These are phyloP conservation scores for Diaporthe ampelina DNA, from an alignment of 2,329 filamentous ascomycete genomes.

Conservation along the genomic window DNA sequence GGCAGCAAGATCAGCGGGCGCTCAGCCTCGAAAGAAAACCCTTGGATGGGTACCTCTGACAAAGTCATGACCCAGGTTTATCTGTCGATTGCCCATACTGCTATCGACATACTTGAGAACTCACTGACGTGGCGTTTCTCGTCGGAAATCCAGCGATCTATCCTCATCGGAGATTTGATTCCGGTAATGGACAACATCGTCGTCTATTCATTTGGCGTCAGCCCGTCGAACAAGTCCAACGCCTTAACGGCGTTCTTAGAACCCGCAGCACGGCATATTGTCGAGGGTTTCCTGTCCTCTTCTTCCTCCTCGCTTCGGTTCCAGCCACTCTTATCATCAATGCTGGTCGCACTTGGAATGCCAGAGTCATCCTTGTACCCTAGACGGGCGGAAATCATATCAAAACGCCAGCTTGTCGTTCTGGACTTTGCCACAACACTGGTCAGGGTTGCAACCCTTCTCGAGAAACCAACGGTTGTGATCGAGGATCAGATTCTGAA, in stretches of 20 bases:
- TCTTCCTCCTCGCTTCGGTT: slow-evolving; percentile 80
- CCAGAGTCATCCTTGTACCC: slow-evolving; percentile 74
- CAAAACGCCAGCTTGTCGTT: slow-evolving; percentile 73
- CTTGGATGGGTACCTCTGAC: slow-evolving; percentile 82
- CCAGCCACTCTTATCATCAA: slow-evolving; percentile 80
- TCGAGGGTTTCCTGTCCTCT: slow-evolving; percentile 81
- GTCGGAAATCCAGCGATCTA: slow-evolving; percentile 74
- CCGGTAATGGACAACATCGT: slow-evolving; percentile 80
- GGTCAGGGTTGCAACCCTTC: slow-evolving; percentile 76
- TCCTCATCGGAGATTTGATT: slow-evolving; percentile 78
- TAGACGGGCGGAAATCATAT: slow-evolving; percentile 67
- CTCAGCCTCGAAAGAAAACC: slow-evolving; percentile 62
- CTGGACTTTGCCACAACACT: slow-evolving; percentile 78
- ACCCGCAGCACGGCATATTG: slow-evolving; percentile 80
- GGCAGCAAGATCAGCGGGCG: slow-evolving; percentile 63
- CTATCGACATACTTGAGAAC: slow-evolving; percentile 88
- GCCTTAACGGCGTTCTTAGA: slow-evolving; percentile 72
- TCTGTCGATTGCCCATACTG: slow-evolving; percentile 78
- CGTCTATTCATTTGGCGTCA: slow-evolving; percentile 80
- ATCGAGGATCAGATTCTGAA: slow-evolving; percentile 87
- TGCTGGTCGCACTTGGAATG: slow-evolving; percentile 72
- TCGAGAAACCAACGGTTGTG: slow-evolving; percentile 73
- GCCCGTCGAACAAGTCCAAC: slow-evolving; percentile 51
- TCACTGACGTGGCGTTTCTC: slow-evolving; percentile 88
- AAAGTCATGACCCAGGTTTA: slow-evolving; percentile 81